phyloP scores from a whole-genome alignment of 768 basidiomycete species.

The Fistulinella prunicolor region DNA sequence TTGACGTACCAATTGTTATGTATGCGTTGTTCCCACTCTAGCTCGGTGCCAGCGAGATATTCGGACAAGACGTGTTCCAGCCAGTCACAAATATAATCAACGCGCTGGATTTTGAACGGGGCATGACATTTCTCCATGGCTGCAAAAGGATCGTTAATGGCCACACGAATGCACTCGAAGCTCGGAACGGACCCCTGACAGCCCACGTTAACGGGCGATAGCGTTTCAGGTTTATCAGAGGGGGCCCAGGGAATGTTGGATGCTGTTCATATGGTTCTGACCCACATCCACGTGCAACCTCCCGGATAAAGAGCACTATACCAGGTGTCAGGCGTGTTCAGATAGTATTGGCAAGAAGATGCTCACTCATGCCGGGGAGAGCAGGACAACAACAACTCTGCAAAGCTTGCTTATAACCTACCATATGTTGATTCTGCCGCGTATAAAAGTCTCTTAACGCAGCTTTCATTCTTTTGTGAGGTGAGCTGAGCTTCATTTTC shows the following conservation, averaged over 20 bases:
- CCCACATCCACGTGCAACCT: conserved; percentile 34
- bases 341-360: background rate
- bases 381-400: conserved; percentile 29
- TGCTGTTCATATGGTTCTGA: conserved; percentile 26
- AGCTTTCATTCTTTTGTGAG: conserved; percentile 20
- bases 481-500: conserved; percentile 26
- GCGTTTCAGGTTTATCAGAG: conserved; percentile 38
- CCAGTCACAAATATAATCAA: conserved; percentile 40
- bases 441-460: conserved; percentile 24
- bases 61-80: conserved; percentile 31
- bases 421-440: conserved; percentile 24
- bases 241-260: conserved; percentile 23
- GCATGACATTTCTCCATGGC: conserved; percentile 48
- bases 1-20: conserved; percentile 27
- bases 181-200: conserved; percentile 36
- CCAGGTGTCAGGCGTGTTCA: conserved; percentile 1
- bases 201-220: conserved; percentile 40
- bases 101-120: conserved; percentile 38
- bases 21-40: conserved; percentile 27
- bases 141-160: conserved; percentile 16
- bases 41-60: conserved; percentile 28
- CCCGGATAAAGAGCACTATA: conserved; percentile 31
- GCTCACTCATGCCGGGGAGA: conserved; percentile 32
- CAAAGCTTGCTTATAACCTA: conserved; percentile 30
- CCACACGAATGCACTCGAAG: background rate